Base-by-base conservation (phyloP, 192 early-diverging fungal genomes). In the Backusella tarrabulga region DNA sequence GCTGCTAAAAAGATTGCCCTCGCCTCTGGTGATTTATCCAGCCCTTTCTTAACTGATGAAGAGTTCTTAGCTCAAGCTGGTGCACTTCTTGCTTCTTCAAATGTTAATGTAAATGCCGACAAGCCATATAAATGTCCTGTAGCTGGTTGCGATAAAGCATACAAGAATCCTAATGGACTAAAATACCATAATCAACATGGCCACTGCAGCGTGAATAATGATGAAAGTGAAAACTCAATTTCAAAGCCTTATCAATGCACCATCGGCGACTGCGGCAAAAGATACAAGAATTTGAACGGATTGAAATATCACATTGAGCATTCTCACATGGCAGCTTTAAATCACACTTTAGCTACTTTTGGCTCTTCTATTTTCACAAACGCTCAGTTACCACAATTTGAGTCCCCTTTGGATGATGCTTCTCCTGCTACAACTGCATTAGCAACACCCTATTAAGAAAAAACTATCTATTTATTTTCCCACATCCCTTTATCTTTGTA, bases 101-200 rank as follows among this genome's bases (percentile, higher is more conserved):
- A 72, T 60, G 3, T 40, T 1, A 68, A 41, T n/a, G 44, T 50
- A 8, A 38, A 34, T 54, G 76, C 76, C 14, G 94, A 95, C 76
- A 94, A 97, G 77, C 95, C 95, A 26, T 97, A 97, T 85, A 91
- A 93, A 75, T 98, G 97, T 83, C 87, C 93, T 9, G 86, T 96
- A 4, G 80, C 77, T 12, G 96, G 96, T 12, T 99, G 97, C 84
- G 91, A 90, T 71, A 98, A 99, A 85, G 91, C 95, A 6, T 99
- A 99, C 89, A 99, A 99, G 86, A 99, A 99, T 84, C 96, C 97
- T 21, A 98, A 98, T 68, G 97, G 97, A 11, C 88, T 98, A 73
- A 99, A 99, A 82, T 98, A 99, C 86, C 98, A 98, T 83, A 94
- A 97, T 79, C 87, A 94, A 73, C 98, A 98, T 80, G 96, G 97